phyloP scores from a whole-genome alignment of 2,329 filamentous ascomycete species.

The Akanthomyces lecanii region DNA sequence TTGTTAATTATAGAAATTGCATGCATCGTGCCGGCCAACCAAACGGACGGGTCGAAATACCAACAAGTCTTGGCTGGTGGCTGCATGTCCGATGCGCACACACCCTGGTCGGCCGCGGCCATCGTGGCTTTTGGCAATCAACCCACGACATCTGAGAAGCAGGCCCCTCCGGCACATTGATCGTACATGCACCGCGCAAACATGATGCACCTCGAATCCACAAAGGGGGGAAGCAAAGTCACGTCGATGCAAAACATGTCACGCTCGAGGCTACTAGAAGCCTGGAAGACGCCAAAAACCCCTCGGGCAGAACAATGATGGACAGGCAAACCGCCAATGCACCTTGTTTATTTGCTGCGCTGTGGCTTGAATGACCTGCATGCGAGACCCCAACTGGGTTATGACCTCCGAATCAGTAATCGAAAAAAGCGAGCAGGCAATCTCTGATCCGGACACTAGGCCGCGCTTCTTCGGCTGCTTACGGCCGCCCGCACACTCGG shows the following conservation, averaged over 20 bases:
- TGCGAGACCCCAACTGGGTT: neutral
- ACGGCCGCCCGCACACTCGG: too few species aligned
- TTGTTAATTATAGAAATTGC: neutral
- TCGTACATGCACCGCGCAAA: neutral
- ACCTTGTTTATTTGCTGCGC: slow-evolving; percentile 7
- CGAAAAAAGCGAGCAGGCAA: neutral
- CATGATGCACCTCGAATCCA: neutral
- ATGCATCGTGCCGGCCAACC: neutral
- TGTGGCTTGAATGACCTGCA: slow-evolving; percentile 6
- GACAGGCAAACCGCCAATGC: neutral
- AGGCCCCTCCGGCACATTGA: too few species aligned
- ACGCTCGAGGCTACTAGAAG: neutral
- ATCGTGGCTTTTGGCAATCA: neutral
- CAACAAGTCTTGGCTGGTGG: neutral
- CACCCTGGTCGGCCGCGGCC: neutral
- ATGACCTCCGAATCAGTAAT: neutral
- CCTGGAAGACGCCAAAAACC: too few species aligned
- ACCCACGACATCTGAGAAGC: neutral
- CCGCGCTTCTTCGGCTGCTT: neutral
- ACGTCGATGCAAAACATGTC: neutral
- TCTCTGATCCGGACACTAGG: neutral
- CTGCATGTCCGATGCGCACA: neutral
- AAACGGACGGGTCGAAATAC: neutral
- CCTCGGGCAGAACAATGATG: neutral
- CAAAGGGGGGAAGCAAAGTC: neutral